A percentile compares a stretch with the other conserved stretches of the same genome.
Conservation (phyloP, 768 basidiomycete genomes). For the Royoungia palumana region DNA sequence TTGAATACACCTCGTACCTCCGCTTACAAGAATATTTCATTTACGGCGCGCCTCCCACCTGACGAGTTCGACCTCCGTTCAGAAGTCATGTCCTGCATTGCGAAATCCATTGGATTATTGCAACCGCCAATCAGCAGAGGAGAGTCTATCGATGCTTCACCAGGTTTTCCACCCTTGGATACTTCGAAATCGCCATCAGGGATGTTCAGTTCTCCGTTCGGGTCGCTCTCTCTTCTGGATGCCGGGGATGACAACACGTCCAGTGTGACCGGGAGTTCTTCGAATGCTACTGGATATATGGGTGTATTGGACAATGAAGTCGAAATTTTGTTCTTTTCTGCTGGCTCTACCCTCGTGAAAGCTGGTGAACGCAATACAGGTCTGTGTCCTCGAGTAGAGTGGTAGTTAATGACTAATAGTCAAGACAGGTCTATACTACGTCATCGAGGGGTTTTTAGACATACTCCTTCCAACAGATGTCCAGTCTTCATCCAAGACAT, state of each 20-base stretch:
- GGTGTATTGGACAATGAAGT: slow-evolving; percentile 93
- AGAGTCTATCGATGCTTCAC: slow-evolving; percentile 65
- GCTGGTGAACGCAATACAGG: slow-evolving; percentile 90
- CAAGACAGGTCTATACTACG: slow-evolving; percentile 75
- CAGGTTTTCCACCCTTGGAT: slow-evolving; percentile 52
- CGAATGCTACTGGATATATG: slow-evolving; percentile 53
- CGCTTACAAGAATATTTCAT: slow-evolving; percentile 24
- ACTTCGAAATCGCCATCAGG: slow-evolving; percentile 33
- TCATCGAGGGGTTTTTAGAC: slow-evolving; percentile 95
- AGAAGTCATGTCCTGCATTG: slow-evolving; percentile 96
- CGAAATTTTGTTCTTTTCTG: slow-evolving; percentile 90
- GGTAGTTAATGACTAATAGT: background rate
- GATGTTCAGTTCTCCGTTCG: slow-evolving; percentile 62
- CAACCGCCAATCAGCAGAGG: slow-evolving; percentile 77
- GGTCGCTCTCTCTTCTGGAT: slow-evolving; percentile 70
- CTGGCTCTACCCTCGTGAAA: slow-evolving; percentile 80
- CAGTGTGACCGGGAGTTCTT: slow-evolving; percentile 59
- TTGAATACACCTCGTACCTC: slow-evolving; percentile 48
- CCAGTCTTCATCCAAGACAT: slow-evolving; percentile 11
- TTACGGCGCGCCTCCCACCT: slow-evolving; percentile 31
- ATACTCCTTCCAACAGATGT: slow-evolving; percentile 62
- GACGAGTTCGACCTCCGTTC: slow-evolving; percentile 94
- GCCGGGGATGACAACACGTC: slow-evolving; percentile 64
- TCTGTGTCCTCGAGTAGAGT: slow-evolving; percentile 23
- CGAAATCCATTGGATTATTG: slow-evolving; percentile 91